Conservation (phyloP, 2,329 filamentous ascomycete genomes). For the Alternaria postmessia region DNA sequence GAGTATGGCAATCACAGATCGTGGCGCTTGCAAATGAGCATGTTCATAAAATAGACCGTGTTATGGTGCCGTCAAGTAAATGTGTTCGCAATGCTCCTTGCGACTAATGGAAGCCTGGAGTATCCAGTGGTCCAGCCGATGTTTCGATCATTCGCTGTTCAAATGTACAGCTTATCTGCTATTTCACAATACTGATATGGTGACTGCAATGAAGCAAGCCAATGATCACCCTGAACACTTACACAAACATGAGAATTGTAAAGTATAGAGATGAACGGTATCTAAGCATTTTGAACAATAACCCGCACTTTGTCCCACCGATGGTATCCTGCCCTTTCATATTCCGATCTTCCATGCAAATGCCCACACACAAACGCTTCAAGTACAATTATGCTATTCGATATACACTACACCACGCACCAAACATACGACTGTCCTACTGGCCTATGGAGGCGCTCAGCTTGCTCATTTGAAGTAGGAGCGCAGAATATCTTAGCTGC, state of each 20-base stretch:
- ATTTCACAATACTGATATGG: neutral
- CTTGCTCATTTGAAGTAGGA: neutral
- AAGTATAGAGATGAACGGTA: conserved; percentile 9
- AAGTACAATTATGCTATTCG: conserved; percentile 24
- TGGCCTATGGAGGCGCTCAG: conserved; percentile 1
- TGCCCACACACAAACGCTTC: conserved; percentile 28
- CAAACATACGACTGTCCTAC: conserved; percentile 5
- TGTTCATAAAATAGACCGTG: neutral
- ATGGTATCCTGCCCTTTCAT: conserved; percentile 21
- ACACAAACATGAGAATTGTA: neutral
- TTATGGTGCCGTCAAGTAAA: neutral
- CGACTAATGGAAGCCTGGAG: neutral
- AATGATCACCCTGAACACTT: neutral
- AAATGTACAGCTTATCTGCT: neutral
- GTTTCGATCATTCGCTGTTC: neutral
- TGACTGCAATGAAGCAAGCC: neutral
- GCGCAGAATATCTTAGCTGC: neutral
- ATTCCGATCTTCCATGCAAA: conserved; percentile 25
- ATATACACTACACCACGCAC: conserved; percentile 15
- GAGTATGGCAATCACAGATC: neutral
- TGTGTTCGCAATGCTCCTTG: neutral
- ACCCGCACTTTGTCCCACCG: conserved; percentile 8
- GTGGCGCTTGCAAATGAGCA: neutral
- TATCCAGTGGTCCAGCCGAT: neutral
- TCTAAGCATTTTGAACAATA: conserved; percentile 7